Evolutionary conservation across 805 yeast genomes (phyloP).

Genomic region (Teunomyces cretensis): DNA sequence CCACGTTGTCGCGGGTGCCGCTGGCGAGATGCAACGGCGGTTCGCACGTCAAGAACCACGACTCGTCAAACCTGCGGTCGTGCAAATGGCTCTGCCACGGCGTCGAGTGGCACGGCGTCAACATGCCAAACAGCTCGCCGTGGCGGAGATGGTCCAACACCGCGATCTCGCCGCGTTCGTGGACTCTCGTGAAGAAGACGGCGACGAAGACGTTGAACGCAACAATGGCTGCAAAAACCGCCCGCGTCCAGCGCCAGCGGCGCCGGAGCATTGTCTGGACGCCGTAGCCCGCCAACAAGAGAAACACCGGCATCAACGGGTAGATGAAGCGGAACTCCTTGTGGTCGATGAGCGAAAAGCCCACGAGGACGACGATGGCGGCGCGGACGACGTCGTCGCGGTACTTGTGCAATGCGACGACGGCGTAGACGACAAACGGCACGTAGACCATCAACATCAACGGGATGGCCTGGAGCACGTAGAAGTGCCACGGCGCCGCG

Average conservation of each 20-base stretch:
- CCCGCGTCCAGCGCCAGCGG: not conserved
- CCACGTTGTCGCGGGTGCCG: constrained; percentile 25
- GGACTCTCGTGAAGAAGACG: constrained; percentile 57
- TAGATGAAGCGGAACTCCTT: constrained; percentile 90
- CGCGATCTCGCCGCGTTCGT: constrained; percentile 84
- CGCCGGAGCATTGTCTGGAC: not conserved
- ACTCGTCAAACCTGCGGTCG: constrained; percentile 39
- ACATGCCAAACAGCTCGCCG: constrained; percentile 64
- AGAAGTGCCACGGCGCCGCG: constrained; percentile 78
- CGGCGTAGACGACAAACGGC: constrained; percentile 51
- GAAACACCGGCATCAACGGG: constrained; percentile 75
- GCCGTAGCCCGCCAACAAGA: constrained; percentile 46
- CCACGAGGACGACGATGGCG: constrained; percentile 44
- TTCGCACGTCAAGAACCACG: constrained; percentile 86
- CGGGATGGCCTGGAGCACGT: constrained; percentile 80
- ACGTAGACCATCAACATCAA: constrained; percentile 62
- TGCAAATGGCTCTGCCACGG: constrained; percentile 91
- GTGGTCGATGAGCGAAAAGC: constrained; percentile 71
- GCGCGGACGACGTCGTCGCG: constrained; percentile 19
- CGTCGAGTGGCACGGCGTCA: constrained; percentile 96
- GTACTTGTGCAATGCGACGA: constrained; percentile 10
- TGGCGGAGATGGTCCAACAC: constrained; percentile 55
- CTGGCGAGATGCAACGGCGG: constrained; percentile 64
- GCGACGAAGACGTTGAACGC: constrained; percentile 43
- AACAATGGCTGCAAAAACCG: not conserved